Evolutionary conservation across 192 early-diverging fungal genomes (phyloP).

Genomic region (Coemansia furcata): DNA sequence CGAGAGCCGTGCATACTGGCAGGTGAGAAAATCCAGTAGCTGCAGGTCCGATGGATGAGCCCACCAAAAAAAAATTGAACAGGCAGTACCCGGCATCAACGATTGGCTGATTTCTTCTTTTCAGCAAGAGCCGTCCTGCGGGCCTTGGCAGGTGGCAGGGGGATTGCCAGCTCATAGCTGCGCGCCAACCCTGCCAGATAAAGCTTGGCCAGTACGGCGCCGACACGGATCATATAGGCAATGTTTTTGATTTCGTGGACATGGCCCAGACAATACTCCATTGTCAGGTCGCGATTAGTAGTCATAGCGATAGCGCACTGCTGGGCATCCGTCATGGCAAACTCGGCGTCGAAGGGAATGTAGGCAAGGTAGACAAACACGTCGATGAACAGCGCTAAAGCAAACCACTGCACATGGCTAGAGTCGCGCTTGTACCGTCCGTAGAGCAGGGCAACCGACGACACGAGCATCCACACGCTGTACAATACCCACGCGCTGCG

Average conservation of each 20-base stretch:
- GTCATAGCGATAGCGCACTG: constrained; percentile 35
- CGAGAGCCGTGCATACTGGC: neutral
- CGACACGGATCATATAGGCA: constrained; percentile 30
- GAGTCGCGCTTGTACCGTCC: constrained; percentile 35
- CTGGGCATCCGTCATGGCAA: constrained; percentile 32
- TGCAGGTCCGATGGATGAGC: neutral
- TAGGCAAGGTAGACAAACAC: constrained; percentile 12
- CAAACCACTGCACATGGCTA: constrained; percentile 47
- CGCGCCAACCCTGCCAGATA: constrained; percentile 19
- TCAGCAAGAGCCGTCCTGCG: neutral
- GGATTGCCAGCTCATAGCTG: constrained; percentile 21
- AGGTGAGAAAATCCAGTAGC: neutral
- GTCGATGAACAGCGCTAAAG: constrained; percentile 26
- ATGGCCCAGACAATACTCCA: constrained; percentile 37
- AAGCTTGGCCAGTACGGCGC: constrained; percentile 16
- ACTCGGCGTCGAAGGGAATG: constrained; percentile 22
- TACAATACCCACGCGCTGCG: constrained; percentile 35
- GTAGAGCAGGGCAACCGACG: constrained; percentile 39
- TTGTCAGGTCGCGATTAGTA: constrained; percentile 28
- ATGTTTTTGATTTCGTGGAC: constrained; percentile 47
- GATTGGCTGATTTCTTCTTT: constrained; percentile 1
- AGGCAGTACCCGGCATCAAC: neutral
- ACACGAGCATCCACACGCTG: constrained; percentile 42
- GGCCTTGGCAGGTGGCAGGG: neutral
- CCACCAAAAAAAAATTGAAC: constrained; percentile 4